Base-by-base conservation (phyloP, 768 basidiomycete species). In the Tylopilus subfusipes region DNA sequence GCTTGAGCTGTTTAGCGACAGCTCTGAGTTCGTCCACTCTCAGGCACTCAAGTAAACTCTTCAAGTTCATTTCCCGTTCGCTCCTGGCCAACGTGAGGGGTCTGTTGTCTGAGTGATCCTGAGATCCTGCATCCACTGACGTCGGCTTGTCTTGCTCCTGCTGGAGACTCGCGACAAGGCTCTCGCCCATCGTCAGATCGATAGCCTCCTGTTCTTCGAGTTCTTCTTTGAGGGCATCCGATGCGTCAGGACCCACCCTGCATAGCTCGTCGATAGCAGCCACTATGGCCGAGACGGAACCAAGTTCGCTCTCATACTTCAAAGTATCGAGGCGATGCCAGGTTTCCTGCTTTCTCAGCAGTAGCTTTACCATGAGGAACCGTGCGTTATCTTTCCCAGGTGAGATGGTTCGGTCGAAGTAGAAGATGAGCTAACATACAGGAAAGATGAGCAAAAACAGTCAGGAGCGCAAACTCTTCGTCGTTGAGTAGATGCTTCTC, bases 281-380 rank as follows among this genome's bases (percentile, higher is more conserved):
- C 2, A 67, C 57, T 21, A 83, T 67, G 48, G 71, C 50, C 62
- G 64, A 56, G 14, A 59, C 44, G 44, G 69, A 60, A 51, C 78
- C 76, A 68, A 85, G 54, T 63, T 78, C 76, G 8, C 50, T 42
- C 47, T 65, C 61, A 50, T 79, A 81, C 53, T 71, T 76, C 21
- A 86, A 68, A 2, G 70, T 57, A 38, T 69, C 68, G 6, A 79
- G 70, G 3, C 81, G 77, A 54, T 82, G 77, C 74, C 84, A 84
- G 58, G 76, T 75, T 53, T 74, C 76, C 27, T 73, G 74, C 58
- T 83, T 84, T 48, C 86, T 79, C 9, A 86, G 73, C n/a, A 82
- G 73, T 10, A 89, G 71, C 21, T 85, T 80, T 18, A 82, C 75
- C 56, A 87, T 76, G 16, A 89, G 78, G 66, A 85, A 88, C 25